Evolutionary conservation across 768 basidiomycete genomes (phyloP).

Genomic region (Hygrophoropsis aurantiaca): DNA sequence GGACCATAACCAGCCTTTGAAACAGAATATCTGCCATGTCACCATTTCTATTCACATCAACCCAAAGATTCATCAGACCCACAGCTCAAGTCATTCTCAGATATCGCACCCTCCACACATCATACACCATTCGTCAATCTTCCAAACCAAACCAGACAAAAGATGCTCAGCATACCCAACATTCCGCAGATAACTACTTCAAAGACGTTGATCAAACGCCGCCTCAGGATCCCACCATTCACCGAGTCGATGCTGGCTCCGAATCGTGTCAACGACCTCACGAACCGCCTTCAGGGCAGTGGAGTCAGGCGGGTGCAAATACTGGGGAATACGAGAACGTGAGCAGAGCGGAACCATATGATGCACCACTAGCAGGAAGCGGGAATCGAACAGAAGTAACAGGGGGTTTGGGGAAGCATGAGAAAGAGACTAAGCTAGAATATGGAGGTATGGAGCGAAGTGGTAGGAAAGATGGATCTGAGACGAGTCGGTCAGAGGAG

Average conservation of each 20-base stretch:
- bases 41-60: too few species aligned
- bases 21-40: too few species aligned
- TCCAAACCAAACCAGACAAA: too few species aligned
- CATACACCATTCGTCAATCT: too few species aligned
- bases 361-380: too few species aligned
- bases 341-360: constrained; percentile 24
- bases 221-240: constrained; percentile 38
- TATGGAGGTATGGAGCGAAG: constrained; percentile 21
- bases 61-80: too few species aligned
- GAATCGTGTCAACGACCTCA: constrained; percentile 47
- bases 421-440: constrained; percentile 7
- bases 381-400: not conserved
- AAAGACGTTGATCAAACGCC: constrained; percentile 49
- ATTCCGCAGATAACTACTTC: constrained; percentile 44
- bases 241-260: constrained; percentile 46
- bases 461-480: constrained; percentile 26
- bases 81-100: too few species aligned
- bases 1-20: too few species aligned
- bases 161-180: too few species aligned
- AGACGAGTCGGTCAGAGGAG: constrained; percentile 31
- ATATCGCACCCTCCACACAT: too few species aligned
- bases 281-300: constrained; percentile 47
- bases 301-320: constrained; percentile 39
- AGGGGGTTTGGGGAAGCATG: not conserved
- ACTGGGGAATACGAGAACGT: constrained; percentile 30